Evolutionary conservation across 2,329 filamentous ascomycete species (phyloP).

Genomic region (Fusarium acutatum): DNA sequence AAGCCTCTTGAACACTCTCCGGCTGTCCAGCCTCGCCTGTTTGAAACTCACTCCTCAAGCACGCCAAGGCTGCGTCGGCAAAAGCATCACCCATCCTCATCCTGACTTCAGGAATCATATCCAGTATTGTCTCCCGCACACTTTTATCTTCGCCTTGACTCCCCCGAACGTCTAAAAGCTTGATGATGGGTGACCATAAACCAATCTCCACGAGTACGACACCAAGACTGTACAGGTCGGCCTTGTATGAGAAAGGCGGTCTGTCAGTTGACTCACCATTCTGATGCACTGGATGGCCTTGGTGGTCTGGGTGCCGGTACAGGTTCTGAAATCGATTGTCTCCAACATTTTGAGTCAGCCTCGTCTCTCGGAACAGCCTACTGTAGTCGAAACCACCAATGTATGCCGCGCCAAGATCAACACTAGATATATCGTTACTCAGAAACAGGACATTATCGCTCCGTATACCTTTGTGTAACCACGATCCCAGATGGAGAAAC

Average conservation of each 20-base stretch:
- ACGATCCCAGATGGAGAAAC: neutral
- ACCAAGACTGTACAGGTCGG: neutral
- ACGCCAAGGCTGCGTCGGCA: rapidly evolving
- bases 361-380: neutral
- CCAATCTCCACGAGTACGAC: neutral
- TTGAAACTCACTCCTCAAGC: neutral
- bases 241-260: neutral
- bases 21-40: neutral
- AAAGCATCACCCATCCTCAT: neutral
- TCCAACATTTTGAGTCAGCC: neutral
- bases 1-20: neutral
- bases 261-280: neutral
- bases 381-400: neutral
- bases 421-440: neutral
- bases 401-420: neutral
- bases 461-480: neutral
- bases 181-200: rapidly evolving
- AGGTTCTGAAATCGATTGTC: neutral
- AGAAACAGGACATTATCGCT: neutral
- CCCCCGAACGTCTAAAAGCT: rapidly evolving
- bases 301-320: neutral
- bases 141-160: rapidly evolving
- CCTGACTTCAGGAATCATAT: neutral
- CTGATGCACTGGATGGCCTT: rapidly evolving
- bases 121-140: neutral